A percentile compares a stretch with the other conserved stretches of the same genome.
Conservation (phyloP, 352 stramenopile genomes). For the Peronospora destructor region DNA sequence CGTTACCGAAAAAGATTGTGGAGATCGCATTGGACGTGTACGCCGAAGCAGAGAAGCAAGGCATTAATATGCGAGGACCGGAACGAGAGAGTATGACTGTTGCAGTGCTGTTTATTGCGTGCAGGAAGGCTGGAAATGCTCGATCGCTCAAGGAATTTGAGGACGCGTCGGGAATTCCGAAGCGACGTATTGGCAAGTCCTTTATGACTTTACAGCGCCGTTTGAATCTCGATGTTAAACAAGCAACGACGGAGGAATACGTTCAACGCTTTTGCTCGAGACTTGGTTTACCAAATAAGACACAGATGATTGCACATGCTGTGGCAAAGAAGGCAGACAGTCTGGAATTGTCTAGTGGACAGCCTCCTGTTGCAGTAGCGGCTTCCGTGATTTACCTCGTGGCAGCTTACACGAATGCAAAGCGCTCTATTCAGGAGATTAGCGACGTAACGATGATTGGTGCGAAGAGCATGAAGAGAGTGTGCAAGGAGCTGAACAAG, state of each 20-base stretch:
- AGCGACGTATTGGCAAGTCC: constrained; percentile 74
- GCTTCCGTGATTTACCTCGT: constrained; percentile 78
- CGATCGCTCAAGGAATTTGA: constrained; percentile 74
- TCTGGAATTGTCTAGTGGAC: constrained; percentile 57
- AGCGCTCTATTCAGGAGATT: constrained; percentile 77
- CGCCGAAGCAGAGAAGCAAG: constrained; percentile 57
- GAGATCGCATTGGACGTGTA: constrained; percentile 69
- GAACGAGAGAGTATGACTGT: constrained; percentile 64
- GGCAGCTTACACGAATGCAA: constrained; percentile 73
- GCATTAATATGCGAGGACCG: constrained; percentile 48
- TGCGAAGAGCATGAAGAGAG: constrained; percentile 78
- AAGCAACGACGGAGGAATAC: constrained; percentile 69
- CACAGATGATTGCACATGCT: constrained; percentile 65
- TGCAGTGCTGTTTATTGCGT: constrained; percentile 70
- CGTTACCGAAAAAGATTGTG: constrained; percentile 65
- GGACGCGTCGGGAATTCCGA: constrained; percentile 60
- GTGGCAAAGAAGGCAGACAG: constrained; percentile 68
- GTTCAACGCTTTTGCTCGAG: constrained; percentile 71
- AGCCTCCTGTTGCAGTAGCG: constrained; percentile 63
- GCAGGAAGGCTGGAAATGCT: constrained; percentile 52
- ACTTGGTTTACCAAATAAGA: constrained; percentile 66
- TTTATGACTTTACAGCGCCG: constrained; percentile 58
- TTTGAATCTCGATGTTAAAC: constrained; percentile 56
- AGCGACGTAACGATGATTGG: constrained; percentile 75
- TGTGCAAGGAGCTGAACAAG: constrained; percentile 85